Conservation (phyloP, 2,329 filamentous ascomycete genomes). For the Hymenoscyphus scutula region DNA sequence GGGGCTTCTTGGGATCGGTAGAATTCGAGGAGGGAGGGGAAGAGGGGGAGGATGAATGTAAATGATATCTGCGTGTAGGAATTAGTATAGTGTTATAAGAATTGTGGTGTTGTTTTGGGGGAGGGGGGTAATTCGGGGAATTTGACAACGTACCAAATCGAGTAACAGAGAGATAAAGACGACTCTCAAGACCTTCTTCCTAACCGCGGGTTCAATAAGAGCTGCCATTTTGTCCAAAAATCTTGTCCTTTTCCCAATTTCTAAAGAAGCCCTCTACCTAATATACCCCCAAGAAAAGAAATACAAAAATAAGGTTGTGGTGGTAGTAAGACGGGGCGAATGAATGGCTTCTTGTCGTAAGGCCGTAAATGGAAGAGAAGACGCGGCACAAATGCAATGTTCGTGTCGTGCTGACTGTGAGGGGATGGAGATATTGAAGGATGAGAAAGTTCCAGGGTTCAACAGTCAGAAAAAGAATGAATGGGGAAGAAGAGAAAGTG, state of each 20-base stretch:
- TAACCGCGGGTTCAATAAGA: conserved; percentile 51
- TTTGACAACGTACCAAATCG: conserved; percentile 66
- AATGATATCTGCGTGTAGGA: conserved; percentile 75
- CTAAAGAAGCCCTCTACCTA: neutral
- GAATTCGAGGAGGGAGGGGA: conserved; percentile 92
- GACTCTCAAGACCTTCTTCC: conserved; percentile 81
- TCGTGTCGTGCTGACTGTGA: neutral
- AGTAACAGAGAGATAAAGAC: conserved; percentile 86
- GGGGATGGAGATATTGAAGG: neutral
- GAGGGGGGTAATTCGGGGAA: neutral
- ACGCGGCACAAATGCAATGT: neutral
- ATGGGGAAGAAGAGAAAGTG: neutral
- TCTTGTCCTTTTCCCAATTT: neutral
- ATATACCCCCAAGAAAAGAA: neutral
- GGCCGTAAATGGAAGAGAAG: neutral
- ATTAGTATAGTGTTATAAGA: neutral
- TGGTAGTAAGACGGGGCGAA: neutral
- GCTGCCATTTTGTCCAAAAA: conserved; percentile 29
- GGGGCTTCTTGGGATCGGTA: conserved; percentile 80
- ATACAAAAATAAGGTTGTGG: neutral
- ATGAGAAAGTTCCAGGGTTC: neutral
- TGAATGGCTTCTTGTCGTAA: neutral
- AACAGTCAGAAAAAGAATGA: neutral
- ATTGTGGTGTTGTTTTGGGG: neutral
- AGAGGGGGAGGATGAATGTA: conserved; percentile 95